phyloP scores from a whole-genome alignment of 805 yeast genomes.

The Ogataea glucozyma region DNA sequence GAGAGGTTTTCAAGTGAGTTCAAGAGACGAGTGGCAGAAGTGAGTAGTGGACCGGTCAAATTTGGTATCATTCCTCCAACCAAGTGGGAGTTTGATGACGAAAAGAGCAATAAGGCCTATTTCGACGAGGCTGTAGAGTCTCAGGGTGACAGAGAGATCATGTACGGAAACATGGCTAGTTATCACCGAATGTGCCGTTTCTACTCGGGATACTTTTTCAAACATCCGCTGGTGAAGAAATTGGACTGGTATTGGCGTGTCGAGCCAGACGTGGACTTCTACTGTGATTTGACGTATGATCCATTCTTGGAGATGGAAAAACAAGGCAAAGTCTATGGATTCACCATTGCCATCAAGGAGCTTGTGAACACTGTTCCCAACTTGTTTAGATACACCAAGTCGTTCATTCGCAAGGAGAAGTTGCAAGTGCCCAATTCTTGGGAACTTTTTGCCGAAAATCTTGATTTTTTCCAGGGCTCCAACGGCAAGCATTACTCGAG shows the following conservation, averaged over 20 bases:
- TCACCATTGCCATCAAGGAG: conserved; percentile 77
- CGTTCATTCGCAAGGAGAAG: conserved; percentile 52
- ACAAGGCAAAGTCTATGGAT: conserved; percentile 75
- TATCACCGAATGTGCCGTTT: conserved; percentile 97
- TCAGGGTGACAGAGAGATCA: conserved; percentile 81
- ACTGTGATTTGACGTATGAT: conserved; percentile 89
- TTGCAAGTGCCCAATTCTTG: conserved; percentile 64
- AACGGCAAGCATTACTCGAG: conserved; percentile 34
- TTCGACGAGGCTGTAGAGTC: conserved; percentile 59
- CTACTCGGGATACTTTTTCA: conserved; percentile 79
- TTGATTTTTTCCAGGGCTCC: conserved; percentile 37
- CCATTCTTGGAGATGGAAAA: conserved; percentile 82
- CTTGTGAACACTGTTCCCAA: conserved; percentile 80
- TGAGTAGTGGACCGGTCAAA: conserved; percentile 61
- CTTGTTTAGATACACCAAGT: conserved; percentile 69
- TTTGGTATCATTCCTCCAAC: conserved; percentile 65
- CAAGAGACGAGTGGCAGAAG: conserved; percentile 46
- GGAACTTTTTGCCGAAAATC: conserved; percentile 58
- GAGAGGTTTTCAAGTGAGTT: conserved; percentile 71
- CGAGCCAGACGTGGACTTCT: conserved; percentile 89
- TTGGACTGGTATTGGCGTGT: conserved; percentile 96
- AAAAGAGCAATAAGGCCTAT: conserved; percentile 38
- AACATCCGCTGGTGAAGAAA: conserved; percentile 69
- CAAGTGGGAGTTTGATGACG: conserved; percentile 72
- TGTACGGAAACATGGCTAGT: conserved; percentile 79